These are phyloP conservation scores for Daldinia sp. DNA, from an alignment of 2,329 filamentous ascomycete species.

Conservation along the genomic window DNA sequence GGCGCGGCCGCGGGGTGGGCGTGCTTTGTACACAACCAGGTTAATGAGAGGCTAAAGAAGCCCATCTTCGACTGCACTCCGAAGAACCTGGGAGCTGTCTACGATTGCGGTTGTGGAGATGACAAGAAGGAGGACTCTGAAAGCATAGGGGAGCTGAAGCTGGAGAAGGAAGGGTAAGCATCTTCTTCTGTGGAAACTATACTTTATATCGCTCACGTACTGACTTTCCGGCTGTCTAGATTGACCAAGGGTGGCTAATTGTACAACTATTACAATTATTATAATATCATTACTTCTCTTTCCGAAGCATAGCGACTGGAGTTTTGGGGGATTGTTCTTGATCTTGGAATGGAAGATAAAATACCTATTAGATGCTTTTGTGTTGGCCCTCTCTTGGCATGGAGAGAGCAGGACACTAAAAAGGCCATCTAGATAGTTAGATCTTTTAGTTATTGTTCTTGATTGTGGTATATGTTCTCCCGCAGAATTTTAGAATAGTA, in stretches of 20 bases:
- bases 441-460: not conserved
- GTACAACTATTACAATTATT: not conserved
- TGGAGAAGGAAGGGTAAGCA: conserved; percentile 47
- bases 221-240: conserved; percentile 20
- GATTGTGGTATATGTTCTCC: not conserved
- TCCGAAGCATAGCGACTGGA: conserved; percentile 34
- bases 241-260: conserved; percentile 37
- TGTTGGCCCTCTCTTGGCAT: not conserved
- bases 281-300: conserved; percentile 2
- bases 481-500: not conserved
- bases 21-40: conserved; percentile 75
- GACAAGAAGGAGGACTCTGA: conserved; percentile 60
- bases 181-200: not conserved
- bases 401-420: not conserved
- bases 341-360: conserved; percentile 11
- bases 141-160: conserved; percentile 47
- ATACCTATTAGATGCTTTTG: not conserved
- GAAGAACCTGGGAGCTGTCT: conserved; percentile 74
- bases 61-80: conserved; percentile 70
- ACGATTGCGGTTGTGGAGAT: conserved; percentile 79
- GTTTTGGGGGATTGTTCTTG: conserved; percentile 20
- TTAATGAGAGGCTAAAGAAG: conserved; percentile 74
- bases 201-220: conserved; percentile 1
- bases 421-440: not conserved
- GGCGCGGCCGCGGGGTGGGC: conserved; percentile 75